phyloP scores from a whole-genome alignment of 2,329 filamentous ascomycete species.

The Stromatinia cepivora region DNA sequence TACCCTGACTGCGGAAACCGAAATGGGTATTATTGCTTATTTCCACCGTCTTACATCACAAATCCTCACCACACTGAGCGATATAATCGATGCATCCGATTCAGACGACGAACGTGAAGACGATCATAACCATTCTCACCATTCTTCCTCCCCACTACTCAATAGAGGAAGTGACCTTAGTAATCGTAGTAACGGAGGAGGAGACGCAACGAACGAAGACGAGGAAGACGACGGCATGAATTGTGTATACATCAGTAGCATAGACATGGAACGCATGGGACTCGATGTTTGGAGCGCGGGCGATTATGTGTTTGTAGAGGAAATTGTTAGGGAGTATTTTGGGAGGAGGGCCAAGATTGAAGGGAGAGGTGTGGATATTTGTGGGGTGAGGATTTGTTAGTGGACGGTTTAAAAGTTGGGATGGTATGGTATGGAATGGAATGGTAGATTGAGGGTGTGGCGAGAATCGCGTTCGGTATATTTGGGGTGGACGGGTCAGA shows the following conservation, averaged over 20 bases:
- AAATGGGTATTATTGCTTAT: slow-evolving; percentile 75
- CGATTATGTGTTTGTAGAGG: slow-evolving; percentile 68
- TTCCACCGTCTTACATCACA: slow-evolving; percentile 74
- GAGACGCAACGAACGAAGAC: slow-evolving; percentile 51
- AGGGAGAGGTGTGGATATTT: slow-evolving; percentile 71
- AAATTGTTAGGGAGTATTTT: slow-evolving; percentile 66
- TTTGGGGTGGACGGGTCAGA: no score
- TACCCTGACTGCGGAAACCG: slow-evolving; percentile 45
- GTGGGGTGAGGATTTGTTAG: slow-evolving; percentile 70
- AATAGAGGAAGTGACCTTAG: not conserved
- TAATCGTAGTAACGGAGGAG: not conserved
- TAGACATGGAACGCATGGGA: slow-evolving; percentile 69
- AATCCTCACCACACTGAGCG: slow-evolving; percentile 61
- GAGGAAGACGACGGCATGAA: slow-evolving; percentile 35
- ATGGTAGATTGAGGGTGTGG: not conserved
- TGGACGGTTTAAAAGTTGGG: not conserved
- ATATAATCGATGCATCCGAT: slow-evolving; percentile 55
- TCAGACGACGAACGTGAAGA: slow-evolving; percentile 43
- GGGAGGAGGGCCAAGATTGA: slow-evolving; percentile 62
- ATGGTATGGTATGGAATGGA: not conserved
- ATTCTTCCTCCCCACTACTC: not conserved
- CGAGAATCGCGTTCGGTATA: no score
- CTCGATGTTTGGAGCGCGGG: slow-evolving; percentile 74
- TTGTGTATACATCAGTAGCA: slow-evolving; percentile 57
- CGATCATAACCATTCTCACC: slow-evolving; percentile 17